Evolutionary conservation across 345 rosid species (phyloP).

Genomic region (Eucalyptus victrix): DNA sequence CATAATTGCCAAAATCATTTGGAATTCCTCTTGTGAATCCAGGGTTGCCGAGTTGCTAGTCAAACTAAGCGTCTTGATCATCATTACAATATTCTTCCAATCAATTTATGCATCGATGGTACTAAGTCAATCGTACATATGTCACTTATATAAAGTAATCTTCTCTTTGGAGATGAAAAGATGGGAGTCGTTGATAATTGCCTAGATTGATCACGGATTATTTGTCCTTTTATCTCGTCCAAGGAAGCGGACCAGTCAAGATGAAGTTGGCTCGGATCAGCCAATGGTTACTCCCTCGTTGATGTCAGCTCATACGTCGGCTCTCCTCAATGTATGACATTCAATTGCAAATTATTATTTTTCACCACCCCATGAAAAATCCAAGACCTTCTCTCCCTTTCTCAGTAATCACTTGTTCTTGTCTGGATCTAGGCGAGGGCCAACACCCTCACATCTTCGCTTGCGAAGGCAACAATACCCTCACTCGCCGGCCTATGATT

Average conservation of each 20-base stretch:
- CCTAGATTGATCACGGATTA: neutral
- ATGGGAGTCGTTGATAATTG: neutral
- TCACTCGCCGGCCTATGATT: too few species aligned
- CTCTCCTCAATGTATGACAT: neutral
- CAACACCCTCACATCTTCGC: too few species aligned
- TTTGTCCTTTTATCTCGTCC: neutral
- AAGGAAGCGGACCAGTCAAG: neutral
- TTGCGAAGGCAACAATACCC: too few species aligned
- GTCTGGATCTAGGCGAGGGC: too few species aligned
- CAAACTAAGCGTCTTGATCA: neutral
- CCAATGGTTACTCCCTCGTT: neutral
- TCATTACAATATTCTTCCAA: neutral
- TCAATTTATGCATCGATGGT: neutral
- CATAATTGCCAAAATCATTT: neutral
- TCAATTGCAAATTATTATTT: neutral
- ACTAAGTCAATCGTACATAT: neutral
- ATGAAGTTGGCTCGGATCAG: neutral
- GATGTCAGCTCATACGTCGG: neutral
- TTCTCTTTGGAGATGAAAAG: neutral
- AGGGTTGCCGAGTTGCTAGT: neutral
- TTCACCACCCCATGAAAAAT: neutral
- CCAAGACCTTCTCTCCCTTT: neutral
- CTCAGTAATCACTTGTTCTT: neutral
- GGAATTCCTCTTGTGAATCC: neutral
- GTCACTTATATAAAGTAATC: neutral